Evolutionary conservation across 805 yeast genomes (phyloP), one percentile per base, ranked within the genome.

Genomic region (Candida sanyiensis): DNA sequence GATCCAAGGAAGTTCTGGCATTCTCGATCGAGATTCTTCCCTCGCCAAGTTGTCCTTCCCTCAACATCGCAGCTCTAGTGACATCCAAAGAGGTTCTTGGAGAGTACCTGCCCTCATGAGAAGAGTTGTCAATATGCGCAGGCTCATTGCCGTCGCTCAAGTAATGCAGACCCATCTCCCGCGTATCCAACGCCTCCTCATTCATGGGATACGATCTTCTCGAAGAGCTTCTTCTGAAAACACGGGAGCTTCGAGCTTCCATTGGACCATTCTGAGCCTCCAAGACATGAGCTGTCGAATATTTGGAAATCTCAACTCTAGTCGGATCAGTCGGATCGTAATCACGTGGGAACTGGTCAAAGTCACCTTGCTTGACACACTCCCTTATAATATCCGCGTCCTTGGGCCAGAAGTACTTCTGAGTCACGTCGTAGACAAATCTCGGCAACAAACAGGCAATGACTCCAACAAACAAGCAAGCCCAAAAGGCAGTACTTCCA

Each of bases 251-350:
- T 46, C 71, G 63, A n/a, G 56, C 45, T 25, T 37, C 33, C 9
- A 47, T 28, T 5, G 37, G 29, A 33, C 51, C 42, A 7, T 35
- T 27, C 24, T 46, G 48, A 6, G 45, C 23, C 29, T 63, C 68
- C 28, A 59, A 39, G 6, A 59, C 49, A 28, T 57, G 59, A 5
- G 56, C 59, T 17, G 54, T 50, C 6, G 66, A 56, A 50, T 74
- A 71, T 35, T 70, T 63, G 28, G 76, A 65, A 22, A 81, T 63
- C 44, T 69, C 70, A 12, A 66, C 68, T 48, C 83, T 69, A 44
- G 78, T 62, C 22, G 89, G 86, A 59, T 83, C 89, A 3, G 94
- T 83, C 31, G 94, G 94, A 57, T 83, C 94, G 55, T 80, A 83
- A 38, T 73, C 70, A 9, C 57, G 62, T 9, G 88, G 88, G 54